phyloP scores from a whole-genome alignment of 306 rosid species.

The Prosopis cineraria region DNA sequence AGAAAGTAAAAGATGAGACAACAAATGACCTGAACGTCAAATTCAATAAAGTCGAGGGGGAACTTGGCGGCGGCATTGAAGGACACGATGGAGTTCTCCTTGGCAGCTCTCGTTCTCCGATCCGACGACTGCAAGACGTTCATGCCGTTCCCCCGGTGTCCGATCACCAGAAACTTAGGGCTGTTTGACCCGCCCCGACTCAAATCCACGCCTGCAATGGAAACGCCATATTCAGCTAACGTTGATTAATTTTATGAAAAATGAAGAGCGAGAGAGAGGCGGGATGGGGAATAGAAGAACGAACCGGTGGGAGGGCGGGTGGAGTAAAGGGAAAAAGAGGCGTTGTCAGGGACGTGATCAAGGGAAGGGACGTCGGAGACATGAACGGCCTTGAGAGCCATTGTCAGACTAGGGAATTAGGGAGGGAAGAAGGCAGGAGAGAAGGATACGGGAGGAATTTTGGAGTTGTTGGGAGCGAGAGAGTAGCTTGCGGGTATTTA shows the following conservation, averaged over 20 bases:
- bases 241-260: background rate
- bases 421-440: background rate
- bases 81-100: conserved; percentile 73
- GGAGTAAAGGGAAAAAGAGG: conserved; percentile 40
- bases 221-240: background rate
- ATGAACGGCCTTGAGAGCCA: conserved; percentile 62
- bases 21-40: conserved; percentile 77
- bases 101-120: conserved; percentile 56
- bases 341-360: conserved; percentile 25
- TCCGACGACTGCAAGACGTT: conserved; percentile 65
- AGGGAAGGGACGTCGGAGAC: conserved; percentile 59
- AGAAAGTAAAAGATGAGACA: background rate
- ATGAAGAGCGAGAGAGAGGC: too few relatives aligned
- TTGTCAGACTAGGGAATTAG: background rate
- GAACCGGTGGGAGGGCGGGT: conserved; percentile 35
- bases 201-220: conserved; percentile 33
- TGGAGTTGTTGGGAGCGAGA: background rate
- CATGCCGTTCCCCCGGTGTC: conserved; percentile 87
- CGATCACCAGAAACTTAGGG: conserved; percentile 61
- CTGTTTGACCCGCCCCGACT: conserved; percentile 25
- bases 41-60: conserved; percentile 72
- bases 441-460: conserved; percentile 2
- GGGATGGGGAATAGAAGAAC: background rate
- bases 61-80: conserved; percentile 60
- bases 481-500: conserved; percentile 21